Conservation (phyloP, 108 stramenopile genomes). For the Halocafeteria seosinensis region DNA sequence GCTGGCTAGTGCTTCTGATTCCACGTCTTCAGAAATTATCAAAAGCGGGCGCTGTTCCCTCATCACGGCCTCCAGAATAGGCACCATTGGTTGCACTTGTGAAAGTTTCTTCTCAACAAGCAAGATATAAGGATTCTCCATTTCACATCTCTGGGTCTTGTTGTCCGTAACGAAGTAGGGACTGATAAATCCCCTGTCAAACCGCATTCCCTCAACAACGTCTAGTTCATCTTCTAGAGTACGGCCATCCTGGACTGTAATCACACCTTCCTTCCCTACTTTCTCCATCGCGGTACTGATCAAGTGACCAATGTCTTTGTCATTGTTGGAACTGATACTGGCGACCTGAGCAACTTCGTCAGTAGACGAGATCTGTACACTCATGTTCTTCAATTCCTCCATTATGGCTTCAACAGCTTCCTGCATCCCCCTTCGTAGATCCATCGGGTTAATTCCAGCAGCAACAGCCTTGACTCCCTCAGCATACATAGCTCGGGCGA, state of each 20-base stretch:
- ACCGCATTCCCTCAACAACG: constrained; percentile 98
- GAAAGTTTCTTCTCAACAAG: constrained; percentile 97
- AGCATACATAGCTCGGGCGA: constrained; percentile 86
- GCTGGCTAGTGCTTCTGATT: constrained; percentile 90
- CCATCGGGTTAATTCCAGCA: constrained; percentile 95
- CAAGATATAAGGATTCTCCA: constrained; percentile 87
- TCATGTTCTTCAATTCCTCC: constrained; percentile 60
- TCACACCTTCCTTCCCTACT: constrained; percentile 98
- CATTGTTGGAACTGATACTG: constrained; percentile 95
- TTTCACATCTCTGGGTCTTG: constrained; percentile 82
- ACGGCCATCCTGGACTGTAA: constrained; percentile 98
- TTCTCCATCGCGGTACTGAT: constrained; percentile 96
- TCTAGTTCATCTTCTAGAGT: constrained; percentile 95
- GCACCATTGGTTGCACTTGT: constrained; percentile 78
- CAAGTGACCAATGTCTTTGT: constrained; percentile 72
- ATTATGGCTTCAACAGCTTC: constrained; percentile 75
- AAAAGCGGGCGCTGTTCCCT: constrained; percentile 74
- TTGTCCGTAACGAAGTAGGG: constrained; percentile 97
- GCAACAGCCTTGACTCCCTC: constrained; percentile 99
- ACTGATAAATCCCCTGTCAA: constrained; percentile 96
- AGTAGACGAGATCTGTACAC: constrained; percentile 74
- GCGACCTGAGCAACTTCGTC: constrained; percentile 95
- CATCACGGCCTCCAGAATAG: constrained; percentile 75
- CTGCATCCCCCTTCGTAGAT: constrained; percentile 81
- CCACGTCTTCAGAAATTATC: constrained; percentile 97